Evolutionary conservation across 371 early-diverging fungal genomes (phyloP).

Genomic region (Syncephalastrum sp.): DNA sequence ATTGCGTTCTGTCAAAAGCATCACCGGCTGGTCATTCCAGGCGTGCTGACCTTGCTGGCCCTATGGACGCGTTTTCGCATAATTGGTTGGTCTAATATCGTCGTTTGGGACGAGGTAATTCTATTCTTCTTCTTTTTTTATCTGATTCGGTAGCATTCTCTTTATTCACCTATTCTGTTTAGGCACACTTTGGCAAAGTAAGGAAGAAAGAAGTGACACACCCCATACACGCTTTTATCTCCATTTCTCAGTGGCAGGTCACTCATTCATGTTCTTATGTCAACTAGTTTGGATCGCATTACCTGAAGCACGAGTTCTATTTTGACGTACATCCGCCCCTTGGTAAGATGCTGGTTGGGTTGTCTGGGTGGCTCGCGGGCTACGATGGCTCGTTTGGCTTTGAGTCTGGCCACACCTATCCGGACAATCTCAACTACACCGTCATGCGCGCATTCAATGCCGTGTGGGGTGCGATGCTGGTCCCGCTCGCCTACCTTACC

Average conservation of each 20-base stretch:
- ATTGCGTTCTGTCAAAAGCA: slow-evolving; percentile 52
- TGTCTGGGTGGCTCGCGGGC: slow-evolving; percentile 86
- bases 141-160: no score
- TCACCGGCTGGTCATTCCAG: slow-evolving; percentile 50
- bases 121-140: no score
- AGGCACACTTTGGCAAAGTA: slow-evolving; percentile 93
- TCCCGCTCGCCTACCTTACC: slow-evolving; percentile 93
- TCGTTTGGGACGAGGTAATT: slow-evolving; percentile 81
- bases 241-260: no score
- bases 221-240: not conserved
- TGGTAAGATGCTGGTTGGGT: slow-evolving; percentile 97
- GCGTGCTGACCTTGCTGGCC: slow-evolving; percentile 61
- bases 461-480: slow-evolving; percentile 88
- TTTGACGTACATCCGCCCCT: slow-evolving; percentile 99
- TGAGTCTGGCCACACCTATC: slow-evolving; percentile 84
- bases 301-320: slow-evolving; percentile 90
- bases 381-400: slow-evolving; percentile 93
- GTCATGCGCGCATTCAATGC: slow-evolving; percentile 93
- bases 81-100: slow-evolving; percentile 71
- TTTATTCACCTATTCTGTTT: slow-evolving; percentile 9
- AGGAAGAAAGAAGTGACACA: not conserved
- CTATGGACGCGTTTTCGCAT: slow-evolving; percentile 82
- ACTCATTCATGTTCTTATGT: not conserved
- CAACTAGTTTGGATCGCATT: slow-evolving; percentile 87
- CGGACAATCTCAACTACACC: slow-evolving; percentile 79